These are phyloP conservation scores for Saturnispora zaruensis DNA, from an alignment of 805 yeast species.

Conservation along the genomic window DNA sequence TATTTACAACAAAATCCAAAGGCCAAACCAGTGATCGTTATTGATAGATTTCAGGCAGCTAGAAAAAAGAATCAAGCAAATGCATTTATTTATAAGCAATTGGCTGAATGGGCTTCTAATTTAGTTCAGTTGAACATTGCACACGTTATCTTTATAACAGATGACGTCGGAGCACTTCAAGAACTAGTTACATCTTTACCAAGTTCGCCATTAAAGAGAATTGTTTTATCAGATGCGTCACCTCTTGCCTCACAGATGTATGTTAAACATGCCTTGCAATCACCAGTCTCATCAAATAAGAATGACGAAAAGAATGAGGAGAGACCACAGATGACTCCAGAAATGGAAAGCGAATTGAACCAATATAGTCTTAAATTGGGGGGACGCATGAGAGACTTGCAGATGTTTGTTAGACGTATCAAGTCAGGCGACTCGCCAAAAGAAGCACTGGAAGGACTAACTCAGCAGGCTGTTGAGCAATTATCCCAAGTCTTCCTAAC, in stretches of 20 bases:
- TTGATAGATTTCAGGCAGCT: slow-evolving; percentile 57
- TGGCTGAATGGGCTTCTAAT: slow-evolving; percentile 86
- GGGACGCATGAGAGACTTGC: slow-evolving; percentile 90
- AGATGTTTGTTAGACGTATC: slow-evolving; percentile 80
- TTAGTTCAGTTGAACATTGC: slow-evolving; percentile 73
- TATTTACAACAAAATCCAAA: slow-evolving; percentile 80
- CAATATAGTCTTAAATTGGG: slow-evolving; percentile 69
- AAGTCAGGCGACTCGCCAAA: slow-evolving; percentile 78
- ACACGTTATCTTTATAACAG: slow-evolving; percentile 81
- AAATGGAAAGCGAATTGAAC: slow-evolving; percentile 36
- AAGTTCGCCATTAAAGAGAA: slow-evolving; percentile 72
- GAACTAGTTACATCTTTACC: slow-evolving; percentile 68
- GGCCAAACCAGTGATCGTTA: slow-evolving; percentile 74
- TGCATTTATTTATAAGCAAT: slow-evolving; percentile 57
- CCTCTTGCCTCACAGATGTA: slow-evolving; percentile 59
- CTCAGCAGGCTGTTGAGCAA: slow-evolving; percentile 79
- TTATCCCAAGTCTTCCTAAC: slow-evolving; percentile 68
- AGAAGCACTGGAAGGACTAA: slow-evolving; percentile 72
- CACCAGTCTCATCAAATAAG: slow-evolving; percentile 13
- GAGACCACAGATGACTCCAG: neutral
- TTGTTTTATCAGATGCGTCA: slow-evolving; percentile 76
- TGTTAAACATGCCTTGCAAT: slow-evolving; percentile 46
- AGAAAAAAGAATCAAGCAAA: slow-evolving; percentile 49
- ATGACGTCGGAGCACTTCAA: slow-evolving; percentile 72
- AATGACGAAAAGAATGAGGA: slow-evolving; percentile 20